A percentile compares a stretch with the other conserved stretches of the same genome.
Conservation (phyloP, 2,329 filamentous ascomycete species). For the Seiridium cupressi region DNA sequence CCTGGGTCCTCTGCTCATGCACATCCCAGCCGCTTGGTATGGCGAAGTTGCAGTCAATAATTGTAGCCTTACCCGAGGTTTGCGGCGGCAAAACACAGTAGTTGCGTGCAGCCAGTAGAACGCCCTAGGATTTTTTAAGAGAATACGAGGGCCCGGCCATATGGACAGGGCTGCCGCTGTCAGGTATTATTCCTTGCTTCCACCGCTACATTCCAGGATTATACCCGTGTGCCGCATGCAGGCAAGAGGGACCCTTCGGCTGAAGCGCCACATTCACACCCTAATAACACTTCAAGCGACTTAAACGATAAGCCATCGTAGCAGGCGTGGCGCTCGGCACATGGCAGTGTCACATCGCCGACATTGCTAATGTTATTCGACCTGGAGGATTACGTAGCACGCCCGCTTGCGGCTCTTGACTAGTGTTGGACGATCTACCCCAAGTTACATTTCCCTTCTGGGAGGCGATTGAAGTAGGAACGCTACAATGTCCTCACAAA, state of each 20-base stretch:
- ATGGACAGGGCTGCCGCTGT: not conserved
- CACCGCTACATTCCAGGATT: not conserved
- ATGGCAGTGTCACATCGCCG: not conserved
- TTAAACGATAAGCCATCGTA: not conserved
- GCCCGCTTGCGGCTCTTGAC: not conserved
- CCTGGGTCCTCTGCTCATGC: too few species aligned
- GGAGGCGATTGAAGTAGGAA: too few species aligned
- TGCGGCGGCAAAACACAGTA: not conserved
- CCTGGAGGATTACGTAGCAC: not conserved
- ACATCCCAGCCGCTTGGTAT: too few species aligned
- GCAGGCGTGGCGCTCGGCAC: not conserved
- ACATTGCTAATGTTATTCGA: not conserved
- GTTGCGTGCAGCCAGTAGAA: not conserved
- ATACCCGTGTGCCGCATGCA: not conserved
- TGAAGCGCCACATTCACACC: not conserved
- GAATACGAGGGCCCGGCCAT: not conserved
- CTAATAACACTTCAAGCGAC: too few species aligned
- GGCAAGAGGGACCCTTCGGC: not conserved
- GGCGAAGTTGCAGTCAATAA: not conserved
- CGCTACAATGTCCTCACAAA: too few species aligned
- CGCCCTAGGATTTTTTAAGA: not conserved
- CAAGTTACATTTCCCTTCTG: not conserved
- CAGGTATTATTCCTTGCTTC: not conserved
- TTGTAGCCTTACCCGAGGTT: not conserved
- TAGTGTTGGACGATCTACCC: conserved; percentile 2